Conservation (phyloP, 768 basidiomycete species). For the Leccinellum albellum region DNA sequence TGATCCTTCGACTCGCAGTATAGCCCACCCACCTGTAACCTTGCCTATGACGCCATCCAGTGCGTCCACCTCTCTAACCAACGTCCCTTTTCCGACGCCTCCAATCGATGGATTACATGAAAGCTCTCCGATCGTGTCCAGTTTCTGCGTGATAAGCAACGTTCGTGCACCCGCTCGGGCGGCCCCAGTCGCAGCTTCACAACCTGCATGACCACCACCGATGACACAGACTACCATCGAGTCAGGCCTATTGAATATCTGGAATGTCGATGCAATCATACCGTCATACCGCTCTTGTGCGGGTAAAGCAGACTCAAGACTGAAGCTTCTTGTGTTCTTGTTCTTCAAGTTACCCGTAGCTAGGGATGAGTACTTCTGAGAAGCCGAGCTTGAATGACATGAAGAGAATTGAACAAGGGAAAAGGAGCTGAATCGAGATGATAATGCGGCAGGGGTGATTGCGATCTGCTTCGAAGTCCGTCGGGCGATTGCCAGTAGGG, state of each 20-base stretch:
- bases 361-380: not conserved
- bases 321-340: not conserved
- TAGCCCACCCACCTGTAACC: constrained; percentile 66
- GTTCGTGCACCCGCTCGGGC: constrained; percentile 82
- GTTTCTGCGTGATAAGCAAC: constrained; percentile 73
- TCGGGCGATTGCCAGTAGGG: constrained; percentile 4
- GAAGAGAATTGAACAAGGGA: not conserved
- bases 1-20: not conserved
- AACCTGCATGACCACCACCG: constrained; percentile 91
- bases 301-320: not conserved
- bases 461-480: not conserved
- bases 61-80: constrained; percentile 90
- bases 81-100: constrained; percentile 86
- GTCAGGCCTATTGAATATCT: constrained; percentile 32
- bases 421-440: not conserved
- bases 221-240: constrained; percentile 70
- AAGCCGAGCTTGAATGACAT: not conserved
- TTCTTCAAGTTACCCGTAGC: not conserved
- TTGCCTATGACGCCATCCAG: constrained; percentile 82
- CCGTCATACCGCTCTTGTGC: constrained; percentile 23
- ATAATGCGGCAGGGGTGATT: not conserved
- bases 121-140: constrained; percentile 77
- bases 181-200: constrained; percentile 85
- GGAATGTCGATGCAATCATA: constrained; percentile 4
- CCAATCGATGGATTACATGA: constrained; percentile 94